Conservation (phyloP, 805 yeast genomes). For the Priceomyces carsonii region DNA sequence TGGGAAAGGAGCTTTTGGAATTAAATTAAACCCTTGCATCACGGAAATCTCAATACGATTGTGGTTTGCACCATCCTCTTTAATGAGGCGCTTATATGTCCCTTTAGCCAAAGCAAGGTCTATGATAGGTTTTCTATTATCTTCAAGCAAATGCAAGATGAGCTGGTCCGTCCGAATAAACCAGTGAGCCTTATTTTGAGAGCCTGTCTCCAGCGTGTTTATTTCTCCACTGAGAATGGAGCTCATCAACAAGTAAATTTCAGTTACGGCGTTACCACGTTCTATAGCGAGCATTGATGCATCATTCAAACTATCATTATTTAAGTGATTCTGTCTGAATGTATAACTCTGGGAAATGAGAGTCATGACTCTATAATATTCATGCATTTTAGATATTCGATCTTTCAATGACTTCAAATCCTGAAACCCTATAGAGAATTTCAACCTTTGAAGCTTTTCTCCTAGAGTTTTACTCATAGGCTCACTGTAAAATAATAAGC, state of each 20-base stretch:
- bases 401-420: slow-evolving; percentile 52
- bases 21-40: slow-evolving; percentile 39
- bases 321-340: slow-evolving; percentile 49
- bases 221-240: slow-evolving; percentile 38
- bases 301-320: slow-evolving; percentile 50
- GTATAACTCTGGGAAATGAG: slow-evolving; percentile 47
- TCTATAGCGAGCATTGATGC: slow-evolving; percentile 35
- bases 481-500: slow-evolving; percentile 70
- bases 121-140: slow-evolving; percentile 39
- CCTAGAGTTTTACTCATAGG: slow-evolving; percentile 61
- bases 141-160: slow-evolving; percentile 40
- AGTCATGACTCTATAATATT: slow-evolving; percentile 42
- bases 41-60: slow-evolving; percentile 35
- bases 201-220: slow-evolving; percentile 14
- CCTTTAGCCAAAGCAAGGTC: slow-evolving; percentile 39
- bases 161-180: slow-evolving; percentile 39
- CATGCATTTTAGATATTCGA: slow-evolving; percentile 51
- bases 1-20: slow-evolving; percentile 31
- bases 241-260: slow-evolving; percentile 36
- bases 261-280: slow-evolving; percentile 33
- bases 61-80: slow-evolving; percentile 42
- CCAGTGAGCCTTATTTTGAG: slow-evolving; percentile 32
- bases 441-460: slow-evolving; percentile 63
- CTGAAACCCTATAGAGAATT: slow-evolving; percentile 69
- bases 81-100: slow-evolving; percentile 29